Evolutionary conservation across 345 rosid species (phyloP).

Genomic region (Mercurialis annua): DNA sequence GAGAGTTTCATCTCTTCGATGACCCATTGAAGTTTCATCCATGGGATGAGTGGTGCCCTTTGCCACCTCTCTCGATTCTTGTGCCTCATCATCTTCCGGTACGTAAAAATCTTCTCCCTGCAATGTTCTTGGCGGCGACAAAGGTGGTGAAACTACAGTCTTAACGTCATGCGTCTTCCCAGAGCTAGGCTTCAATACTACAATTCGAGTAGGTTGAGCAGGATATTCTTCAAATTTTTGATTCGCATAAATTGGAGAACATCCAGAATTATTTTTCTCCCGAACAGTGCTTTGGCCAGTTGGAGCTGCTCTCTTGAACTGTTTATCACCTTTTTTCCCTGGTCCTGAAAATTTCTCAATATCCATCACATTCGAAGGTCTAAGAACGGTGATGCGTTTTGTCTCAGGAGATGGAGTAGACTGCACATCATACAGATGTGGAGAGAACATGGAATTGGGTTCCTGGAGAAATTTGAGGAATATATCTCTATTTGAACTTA

Average conservation of each 20-base stretch:
- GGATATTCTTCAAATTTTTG: constrained; percentile 48
- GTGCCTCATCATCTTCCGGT: constrained; percentile 48
- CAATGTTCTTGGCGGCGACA: constrained; percentile 47
- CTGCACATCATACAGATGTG: constrained; percentile 51
- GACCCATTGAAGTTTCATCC: constrained; percentile 53
- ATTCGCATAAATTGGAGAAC: constrained; percentile 38
- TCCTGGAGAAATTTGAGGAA: constrained; percentile 72
- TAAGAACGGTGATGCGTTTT: constrained; percentile 81
- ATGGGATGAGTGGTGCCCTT: constrained; percentile 50
- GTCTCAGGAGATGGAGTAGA: constrained; percentile 58
- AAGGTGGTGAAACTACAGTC: constrained; percentile 42
- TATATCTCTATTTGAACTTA: constrained; percentile 70
- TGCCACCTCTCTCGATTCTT: constrained; percentile 60
- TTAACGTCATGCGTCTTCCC: constrained; percentile 52
- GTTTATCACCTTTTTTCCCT: constrained; percentile 47
- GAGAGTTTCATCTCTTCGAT: constrained; percentile 66
- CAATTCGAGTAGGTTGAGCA: constrained; percentile 77
- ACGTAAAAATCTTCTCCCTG: constrained; percentile 39
- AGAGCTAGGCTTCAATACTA: constrained; percentile 81
- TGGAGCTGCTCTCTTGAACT: constrained; percentile 38
- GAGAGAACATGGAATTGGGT: constrained; percentile 64
- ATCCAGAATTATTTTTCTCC: constrained; percentile 40
- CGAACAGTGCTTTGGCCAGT: constrained; percentile 37
- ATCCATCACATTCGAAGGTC: constrained; percentile 73
- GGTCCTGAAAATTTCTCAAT: constrained; percentile 41